Evolutionary conservation across 192 early-diverging fungal species (phyloP), one percentile per base, ranked within the genome.

Genomic region (Coemansia reversa): DNA sequence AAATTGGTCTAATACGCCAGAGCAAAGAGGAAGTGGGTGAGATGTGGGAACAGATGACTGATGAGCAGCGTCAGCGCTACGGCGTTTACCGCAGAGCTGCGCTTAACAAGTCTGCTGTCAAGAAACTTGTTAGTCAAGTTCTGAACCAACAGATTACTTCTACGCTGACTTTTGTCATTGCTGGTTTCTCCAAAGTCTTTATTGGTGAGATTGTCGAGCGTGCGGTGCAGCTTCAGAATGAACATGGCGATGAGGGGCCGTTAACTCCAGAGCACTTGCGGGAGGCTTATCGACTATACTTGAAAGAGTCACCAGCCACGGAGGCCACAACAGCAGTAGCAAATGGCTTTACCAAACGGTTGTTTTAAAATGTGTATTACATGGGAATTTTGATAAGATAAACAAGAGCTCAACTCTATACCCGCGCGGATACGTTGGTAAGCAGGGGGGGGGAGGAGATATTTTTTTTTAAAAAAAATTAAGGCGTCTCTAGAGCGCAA

Each of bases 181-280:
- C 91, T 48, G 93, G 94, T n/a, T 93, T 92, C 54, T 82, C 87
- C 19, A 96, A 96, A 61, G 87, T 96, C 6, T 96, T 92, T 84
- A 87, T 96, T 4, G 94, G 93, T 23, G 91, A 96, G 70, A 89
- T 96, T 60, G 84, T 92, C 16, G 94, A 96, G 71, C 81, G 83
- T 56, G 93, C 93, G 0, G 76, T 88, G 7, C 86, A 92, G 65
- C 81, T 96, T 6, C 90, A 91, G 88, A 72, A 82, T n/a, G 92
- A 93, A 19, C 88, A 89, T 80, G 88, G 87, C 16, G 85, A 94
- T 47, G 72, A 71, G 3, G 91, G 93, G 2, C 62, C 91, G 0
- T 82, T 96, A n/a, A 69, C 81, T 24, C 94, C 94, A 6, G 93
- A 90, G 27, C 93, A 96, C 69, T 62, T 96, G 58, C 81, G 92